Conservation (phyloP, 371 early-diverging fungal species). For the Nosema bombycis region DNA sequence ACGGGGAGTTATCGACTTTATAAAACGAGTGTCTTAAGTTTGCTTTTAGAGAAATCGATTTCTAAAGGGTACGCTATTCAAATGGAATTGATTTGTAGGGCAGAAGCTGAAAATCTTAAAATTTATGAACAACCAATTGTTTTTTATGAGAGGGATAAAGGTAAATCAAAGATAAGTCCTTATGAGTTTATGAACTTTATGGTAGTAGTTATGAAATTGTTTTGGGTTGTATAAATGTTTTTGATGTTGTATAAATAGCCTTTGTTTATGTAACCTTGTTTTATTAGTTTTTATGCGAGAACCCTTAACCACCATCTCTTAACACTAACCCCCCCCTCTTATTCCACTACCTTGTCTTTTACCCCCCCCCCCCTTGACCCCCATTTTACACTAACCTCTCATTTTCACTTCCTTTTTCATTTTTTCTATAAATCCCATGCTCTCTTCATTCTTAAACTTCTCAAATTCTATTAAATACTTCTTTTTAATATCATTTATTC, state of each 20-base stretch:
- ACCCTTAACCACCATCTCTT: too few species aligned
- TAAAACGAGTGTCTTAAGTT: conserved; percentile 76
- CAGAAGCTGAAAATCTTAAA: conserved; percentile 75
- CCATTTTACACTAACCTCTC: too few species aligned
- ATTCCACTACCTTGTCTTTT: too few species aligned
- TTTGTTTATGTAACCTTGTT: too few species aligned
- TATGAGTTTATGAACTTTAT: conserved; percentile 48
- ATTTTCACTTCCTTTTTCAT: conserved; percentile 6
- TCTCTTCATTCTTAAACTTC: conserved; percentile 12
- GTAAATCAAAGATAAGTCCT: conserved; percentile 57
- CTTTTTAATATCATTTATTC: conserved; percentile 6
- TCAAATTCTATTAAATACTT: neutral
- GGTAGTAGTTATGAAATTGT: conserved; percentile 27
- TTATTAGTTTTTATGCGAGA: too few species aligned
- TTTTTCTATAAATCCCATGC: conserved; percentile 20
- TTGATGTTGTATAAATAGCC: neutral
- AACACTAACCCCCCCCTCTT: too few species aligned
- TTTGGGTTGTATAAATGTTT: conserved; percentile 35
- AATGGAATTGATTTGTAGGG: conserved; percentile 97
- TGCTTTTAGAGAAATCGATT: conserved; percentile 74
- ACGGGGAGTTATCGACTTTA: conserved; percentile 93
- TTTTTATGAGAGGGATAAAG: conserved; percentile 61
- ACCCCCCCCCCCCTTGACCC: too few species aligned
- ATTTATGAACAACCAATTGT: conserved; percentile 72
- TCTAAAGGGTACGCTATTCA: conserved; percentile 96